Percentiles rank a stretch among this genome's conserved stretches.
These are phyloP conservation scores for Cutaneotrichosporon arboriforme DNA, from an alignment of 1,284 basidiomycete genomes.

Conservation along the genomic window DNA sequence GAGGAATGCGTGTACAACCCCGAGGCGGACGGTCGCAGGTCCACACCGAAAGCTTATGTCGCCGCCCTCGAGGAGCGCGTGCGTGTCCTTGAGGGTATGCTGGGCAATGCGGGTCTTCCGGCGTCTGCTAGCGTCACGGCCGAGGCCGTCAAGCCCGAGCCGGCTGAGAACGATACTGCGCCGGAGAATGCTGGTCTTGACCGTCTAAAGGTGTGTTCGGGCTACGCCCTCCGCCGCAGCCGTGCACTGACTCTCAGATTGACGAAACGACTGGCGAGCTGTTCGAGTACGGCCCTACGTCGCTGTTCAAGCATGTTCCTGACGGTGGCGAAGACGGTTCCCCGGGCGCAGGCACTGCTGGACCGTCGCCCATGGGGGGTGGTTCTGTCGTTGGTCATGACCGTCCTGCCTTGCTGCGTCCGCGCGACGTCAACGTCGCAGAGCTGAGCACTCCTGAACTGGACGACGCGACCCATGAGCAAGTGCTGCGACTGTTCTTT, in stretches of 20 bases:
- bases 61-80: constrained; percentile 18
- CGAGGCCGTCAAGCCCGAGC: constrained; percentile 4
- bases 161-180: not conserved
- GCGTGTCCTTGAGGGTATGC: constrained; percentile 14
- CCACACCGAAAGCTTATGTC: constrained; percentile 20
- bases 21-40: constrained; percentile 19
- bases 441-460: constrained; percentile 16
- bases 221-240: not conserved
- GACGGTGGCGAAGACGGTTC: not conserved
- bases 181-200: constrained; percentile 4
- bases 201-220: constrained; percentile 12
- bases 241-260: constrained; percentile 12
- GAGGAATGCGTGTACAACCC: constrained; percentile 22
- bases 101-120: constrained; percentile 8
- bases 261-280: constrained; percentile 20
- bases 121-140: not conserved
- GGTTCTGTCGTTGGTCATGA: not conserved
- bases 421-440: not conserved
- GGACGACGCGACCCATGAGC: constrained; percentile 15
- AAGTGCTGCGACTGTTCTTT: constrained; percentile 24
- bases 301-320: constrained; percentile 13
- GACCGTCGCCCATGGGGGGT: not conserved
- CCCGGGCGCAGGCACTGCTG: not conserved
- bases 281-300: constrained; percentile 17
- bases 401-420: constrained; percentile 6